Base-by-base conservation (phyloP, 371 early-diverging fungal genomes). In the Mucor racemosus region DNA sequence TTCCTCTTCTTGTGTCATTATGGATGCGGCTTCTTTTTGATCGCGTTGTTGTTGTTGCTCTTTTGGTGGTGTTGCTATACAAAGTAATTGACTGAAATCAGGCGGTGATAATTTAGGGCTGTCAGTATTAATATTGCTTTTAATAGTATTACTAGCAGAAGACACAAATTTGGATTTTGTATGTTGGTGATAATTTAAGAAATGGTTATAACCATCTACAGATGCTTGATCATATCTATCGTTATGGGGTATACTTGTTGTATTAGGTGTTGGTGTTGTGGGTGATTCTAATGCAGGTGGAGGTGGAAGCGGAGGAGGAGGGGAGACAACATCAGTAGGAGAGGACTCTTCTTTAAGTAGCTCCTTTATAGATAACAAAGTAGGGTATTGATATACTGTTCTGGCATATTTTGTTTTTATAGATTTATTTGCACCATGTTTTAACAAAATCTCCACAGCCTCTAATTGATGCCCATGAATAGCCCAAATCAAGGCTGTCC, bases 401-500 rank as follows among this genome's bases (percentile, higher is more conserved):
- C 87, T 85, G 1, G 95, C 95, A 19, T 81, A 76, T 33, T 79
- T 72, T 0, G 92, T 90, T 57, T 78, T 80, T 9, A 88, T 69
- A 7, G 77, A 71, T 6, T 85, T 75, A 26, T 85, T 77, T 17
- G 95, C 96, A 3, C 94, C 94, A 60, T 81, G 65, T 19, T 87
- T 86, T 35, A 96, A 65, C 19, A 97, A 79, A 31, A 90, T 54
- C 56, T 82, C 76, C 35, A 91, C 91, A 46, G 87, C 76, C 13
- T 77, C 76, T 33, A 81, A 79, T 75, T 93, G 89, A 58, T 88
- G 81, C 74, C 91, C 93, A 60, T 88, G 86, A 57, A 89, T 87
- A 4, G 95, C 95, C 97, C 97, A 97, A 79, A 95, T 85, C 42
- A 97, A 82, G 21, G 96, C 91, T 26, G 96, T 93, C 97, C 97